Base-by-base conservation (phyloP, 129 eudicot genomes). In the Ambrosia artemisiifolia region DNA sequence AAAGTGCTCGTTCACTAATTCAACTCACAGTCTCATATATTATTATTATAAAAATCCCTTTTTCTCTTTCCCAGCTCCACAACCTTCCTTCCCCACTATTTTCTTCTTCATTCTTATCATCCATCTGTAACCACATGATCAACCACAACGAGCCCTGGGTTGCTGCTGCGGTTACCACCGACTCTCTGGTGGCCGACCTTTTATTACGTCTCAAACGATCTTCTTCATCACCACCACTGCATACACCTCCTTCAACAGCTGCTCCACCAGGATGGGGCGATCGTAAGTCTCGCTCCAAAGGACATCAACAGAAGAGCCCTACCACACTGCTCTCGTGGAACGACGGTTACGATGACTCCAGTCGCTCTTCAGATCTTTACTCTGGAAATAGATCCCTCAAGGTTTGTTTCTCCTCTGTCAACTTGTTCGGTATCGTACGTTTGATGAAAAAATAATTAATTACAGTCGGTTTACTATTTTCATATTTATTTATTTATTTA, bases 261-360 rank as follows among this genome's bases (percentile, higher is more conserved):
- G 62, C 56, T 65, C 70, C 83, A 40, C 12, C 70, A 3, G 43
- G 67, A 32, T 87, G 93, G 93, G 93, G 89, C 46, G 77, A 80
- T 16, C 83, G 82, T 2, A 83, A 70, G 70, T 85, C 77, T 11
- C 86, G 93, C 7, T 84, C 89, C 11, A 67, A 75, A 53, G 65
- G 42, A 53, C 79, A 75, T 0, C 73, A 59, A 16, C 77, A 60
- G 34, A 70, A 74, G 53, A 87, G 87, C 62, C 93, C 89, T 14
- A 87, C 80, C 43, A 79, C 93, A 16, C 89, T 89, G 48, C 81
- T 87, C 13, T 77, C 93, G 0, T 84, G 83, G 83, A 79, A 81
- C 71, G 91, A 77, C 55, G 85, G 79, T 43, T 47, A 50, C 32
- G 85, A 83, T 3, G 77, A 74, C 48, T 65, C 65, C 40, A 50